phyloP scores from a whole-genome alignment of 2,329 filamentous ascomycete genomes.

The Pezicula carpinea region DNA sequence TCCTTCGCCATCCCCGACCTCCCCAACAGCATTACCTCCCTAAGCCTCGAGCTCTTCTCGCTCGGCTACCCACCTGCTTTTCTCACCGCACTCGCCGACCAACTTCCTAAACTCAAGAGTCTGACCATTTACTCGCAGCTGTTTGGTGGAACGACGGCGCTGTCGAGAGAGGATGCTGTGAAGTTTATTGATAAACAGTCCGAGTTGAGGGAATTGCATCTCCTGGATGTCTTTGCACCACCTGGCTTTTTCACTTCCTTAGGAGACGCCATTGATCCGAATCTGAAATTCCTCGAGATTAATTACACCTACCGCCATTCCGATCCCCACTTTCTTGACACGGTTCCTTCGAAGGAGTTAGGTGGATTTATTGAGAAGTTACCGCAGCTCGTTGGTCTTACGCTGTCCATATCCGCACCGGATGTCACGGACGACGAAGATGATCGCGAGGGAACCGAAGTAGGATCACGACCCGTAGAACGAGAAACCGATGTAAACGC shows the following conservation, averaged over 20 bases:
- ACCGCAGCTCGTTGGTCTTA: constrained; percentile 10
- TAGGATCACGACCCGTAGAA: constrained; percentile 11
- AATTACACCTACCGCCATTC: constrained; percentile 42
- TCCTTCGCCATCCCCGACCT: constrained; percentile 33
- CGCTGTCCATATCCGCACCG: constrained; percentile 11
- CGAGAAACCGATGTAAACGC: constrained; percentile 1
- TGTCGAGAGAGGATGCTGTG: constrained; percentile 34
- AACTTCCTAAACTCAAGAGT: constrained; percentile 35
- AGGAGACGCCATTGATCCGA: constrained; percentile 19
- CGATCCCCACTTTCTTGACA: constrained; percentile 15
- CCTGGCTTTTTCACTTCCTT: constrained; percentile 34
- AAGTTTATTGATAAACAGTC: constrained; percentile 30
- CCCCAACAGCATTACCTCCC: constrained; percentile 34
- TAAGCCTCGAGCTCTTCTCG: constrained; percentile 44
- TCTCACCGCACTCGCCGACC: constrained; percentile 33
- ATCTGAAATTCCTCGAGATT: constrained; percentile 39
- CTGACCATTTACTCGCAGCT: constrained; percentile 42
- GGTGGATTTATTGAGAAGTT: constrained; percentile 10
- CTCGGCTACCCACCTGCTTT: constrained; percentile 41
- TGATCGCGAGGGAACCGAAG: constrained; percentile 20
- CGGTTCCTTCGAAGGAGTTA: constrained; percentile 11
- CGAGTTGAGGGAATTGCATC: constrained; percentile 35
- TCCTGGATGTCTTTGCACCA: constrained; percentile 42
- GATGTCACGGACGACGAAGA: constrained; percentile 20
- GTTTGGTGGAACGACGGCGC: constrained; percentile 36